Evolutionary conservation across 306 rosid genomes (phyloP), one percentile per base, ranked within the genome.

Genomic region (Vachellia collinsii): DNA sequence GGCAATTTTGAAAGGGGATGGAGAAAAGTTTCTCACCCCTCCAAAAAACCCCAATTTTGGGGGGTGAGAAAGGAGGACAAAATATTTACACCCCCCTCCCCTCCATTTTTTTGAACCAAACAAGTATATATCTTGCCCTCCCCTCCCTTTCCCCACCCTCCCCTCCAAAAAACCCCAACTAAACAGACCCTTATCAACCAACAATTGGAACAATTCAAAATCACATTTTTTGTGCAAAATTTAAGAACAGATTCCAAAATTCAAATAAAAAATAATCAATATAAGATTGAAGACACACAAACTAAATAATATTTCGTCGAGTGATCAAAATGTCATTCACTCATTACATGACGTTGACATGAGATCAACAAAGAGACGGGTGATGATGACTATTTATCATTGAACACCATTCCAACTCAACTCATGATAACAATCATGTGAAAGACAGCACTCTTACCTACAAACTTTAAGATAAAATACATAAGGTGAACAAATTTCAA

Each of bases 401-500:
- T 42, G 7, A 42, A 12, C 50, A 43, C 5, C 73, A n/a, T 70
- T 22, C 53, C 37, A 43, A 43, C 38, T 23, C 39, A 6, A 70
- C 11, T 44, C 29, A 43, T 43, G n/a, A 39, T 14, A 43, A 68
- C 20, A 69, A 43, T 70, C 54, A 70, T n/a, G 23, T 29, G 54
- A 70, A 43, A 70, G 20, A 5, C 37, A 11, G 11, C 38, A 20
- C 20, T 43, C 42, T 47, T 47, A 25, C 59, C 47, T 42, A 16
- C 37, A 76, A 7, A 81, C 43, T 64, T 65, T 62, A 76, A 43
- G 67, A 77, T 71, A 77, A 66, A 29, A 81, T 41, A 61, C 5
- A 50, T 6, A 74, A 37, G 11, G 20, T 37, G 66, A 38, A 74
- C 3, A 37, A 53, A 51, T 64, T 51, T 73, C 65, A 56, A 73